A percentile compares a stretch with the other conserved stretches of the same genome.
These are phyloP conservation scores for Bremia lactucae DNA, from an alignment of 352 stramenopile species.

Conservation along the genomic window DNA sequence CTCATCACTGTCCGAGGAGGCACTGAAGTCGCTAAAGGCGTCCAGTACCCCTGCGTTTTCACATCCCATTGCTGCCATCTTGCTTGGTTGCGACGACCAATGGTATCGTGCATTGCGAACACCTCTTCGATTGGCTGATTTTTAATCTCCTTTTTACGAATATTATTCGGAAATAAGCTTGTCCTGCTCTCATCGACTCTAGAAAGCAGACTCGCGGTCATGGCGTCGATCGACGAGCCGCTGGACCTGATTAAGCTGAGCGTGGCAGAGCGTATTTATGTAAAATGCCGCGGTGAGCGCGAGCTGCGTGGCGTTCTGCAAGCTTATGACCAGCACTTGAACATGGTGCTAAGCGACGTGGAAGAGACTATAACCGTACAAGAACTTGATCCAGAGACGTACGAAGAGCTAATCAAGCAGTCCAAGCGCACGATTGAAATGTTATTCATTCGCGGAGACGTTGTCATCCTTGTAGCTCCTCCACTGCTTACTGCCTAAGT, in stretches of 20 bases:
- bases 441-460: constrained; percentile 98
- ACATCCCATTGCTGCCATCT: constrained; percentile 27
- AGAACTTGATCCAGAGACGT: constrained; percentile 96
- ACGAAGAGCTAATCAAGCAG: constrained; percentile 95
- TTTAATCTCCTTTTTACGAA: too few species aligned
- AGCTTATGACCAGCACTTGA: constrained; percentile 98
- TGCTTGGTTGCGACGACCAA: constrained; percentile 11
- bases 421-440: constrained; percentile 95
- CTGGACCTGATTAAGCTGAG: constrained; percentile 98
- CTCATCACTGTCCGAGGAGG: constrained; percentile 29
- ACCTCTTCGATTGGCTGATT: constrained; percentile 7
- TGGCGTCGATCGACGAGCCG: constrained; percentile 90
- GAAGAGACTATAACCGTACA: constrained; percentile 97
- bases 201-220: too few species aligned
- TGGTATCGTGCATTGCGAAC: too few species aligned
- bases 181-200: too few species aligned
- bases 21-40: constrained; percentile 24
- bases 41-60: constrained; percentile 27
- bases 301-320: constrained; percentile 96
- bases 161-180: too few species aligned
- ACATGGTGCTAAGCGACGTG: constrained; percentile 97
- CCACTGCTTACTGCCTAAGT: constrained; percentile 87
- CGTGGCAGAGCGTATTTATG: constrained; percentile 97
- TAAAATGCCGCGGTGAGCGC: constrained; percentile 96
- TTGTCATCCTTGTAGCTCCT: constrained; percentile 96